Conservation (phyloP, 2,329 filamentous ascomycete genomes). For the Stagonosporopsis chrysanthemi region DNA sequence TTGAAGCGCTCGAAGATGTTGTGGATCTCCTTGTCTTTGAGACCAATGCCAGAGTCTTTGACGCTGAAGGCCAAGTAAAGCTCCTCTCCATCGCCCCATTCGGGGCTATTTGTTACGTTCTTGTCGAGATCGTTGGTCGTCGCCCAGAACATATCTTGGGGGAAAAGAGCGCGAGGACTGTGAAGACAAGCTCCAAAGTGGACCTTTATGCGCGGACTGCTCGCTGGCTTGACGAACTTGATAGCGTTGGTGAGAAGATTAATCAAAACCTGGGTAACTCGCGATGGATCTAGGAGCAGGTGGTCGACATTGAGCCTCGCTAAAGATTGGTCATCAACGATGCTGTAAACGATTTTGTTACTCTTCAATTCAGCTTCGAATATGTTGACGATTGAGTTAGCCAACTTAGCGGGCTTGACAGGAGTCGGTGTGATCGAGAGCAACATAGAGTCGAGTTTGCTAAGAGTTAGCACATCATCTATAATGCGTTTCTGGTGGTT, state of each 20-base stretch:
- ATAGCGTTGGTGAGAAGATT: constrained; percentile 71
- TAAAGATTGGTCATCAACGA: constrained; percentile 50
- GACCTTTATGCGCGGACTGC: constrained; percentile 48
- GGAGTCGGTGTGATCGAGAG: constrained; percentile 53
- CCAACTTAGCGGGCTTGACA: constrained; percentile 46
- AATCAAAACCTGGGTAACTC: constrained; percentile 74
- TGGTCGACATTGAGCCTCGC: constrained; percentile 47
- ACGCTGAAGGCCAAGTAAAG: constrained; percentile 51
- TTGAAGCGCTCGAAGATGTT: constrained; percentile 49
- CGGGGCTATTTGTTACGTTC: constrained; percentile 36
- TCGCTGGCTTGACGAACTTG: constrained; percentile 52
- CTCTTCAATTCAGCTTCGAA: constrained; percentile 50
- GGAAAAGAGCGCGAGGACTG: constrained; percentile 38
- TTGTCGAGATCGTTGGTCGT: constrained; percentile 30
- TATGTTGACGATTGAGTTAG: constrained; percentile 48
- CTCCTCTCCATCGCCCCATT: constrained; percentile 50
- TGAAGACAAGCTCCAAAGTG: constrained; percentile 44
- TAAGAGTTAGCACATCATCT: constrained; percentile 56
- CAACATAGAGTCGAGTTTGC: constrained; percentile 56
- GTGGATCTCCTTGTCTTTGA: constrained; percentile 50
- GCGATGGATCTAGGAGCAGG: constrained; percentile 53
- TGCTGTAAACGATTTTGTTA: constrained; percentile 39
- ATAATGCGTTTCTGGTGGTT: constrained; percentile 59
- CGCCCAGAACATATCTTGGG: constrained; percentile 42
- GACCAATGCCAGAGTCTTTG: constrained; percentile 52